phyloP scores from a whole-genome alignment of 1,284 basidiomycete genomes.

The Irpex lacteus region DNA sequence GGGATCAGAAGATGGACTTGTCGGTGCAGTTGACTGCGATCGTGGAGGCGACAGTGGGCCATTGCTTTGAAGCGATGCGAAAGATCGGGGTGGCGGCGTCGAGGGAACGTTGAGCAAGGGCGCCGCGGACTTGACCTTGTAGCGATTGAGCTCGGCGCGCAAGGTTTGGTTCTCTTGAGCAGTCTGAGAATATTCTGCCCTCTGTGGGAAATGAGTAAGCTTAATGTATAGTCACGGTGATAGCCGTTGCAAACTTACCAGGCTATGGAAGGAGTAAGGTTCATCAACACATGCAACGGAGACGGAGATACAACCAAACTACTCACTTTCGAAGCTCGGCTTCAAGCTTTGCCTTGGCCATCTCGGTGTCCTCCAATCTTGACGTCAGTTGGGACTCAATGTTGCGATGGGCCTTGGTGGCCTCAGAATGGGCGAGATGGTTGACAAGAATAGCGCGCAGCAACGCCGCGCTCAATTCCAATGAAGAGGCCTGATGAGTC shows the following conservation, averaged over 20 bases:
- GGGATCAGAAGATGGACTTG: constrained; percentile 13
- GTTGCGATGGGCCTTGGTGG: constrained; percentile 58
- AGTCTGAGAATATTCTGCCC: constrained; percentile 61
- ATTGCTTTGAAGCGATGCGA: constrained; percentile 15
- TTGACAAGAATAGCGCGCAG: constrained; percentile 79
- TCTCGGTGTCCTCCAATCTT: constrained; percentile 62
- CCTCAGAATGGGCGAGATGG: constrained; percentile 72
- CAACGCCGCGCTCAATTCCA: constrained; percentile 51
- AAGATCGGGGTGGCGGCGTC: constrained; percentile 22
- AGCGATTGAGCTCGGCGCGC: constrained; percentile 58
- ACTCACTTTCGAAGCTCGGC: constrained; percentile 60
- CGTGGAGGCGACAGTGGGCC: constrained; percentile 25
- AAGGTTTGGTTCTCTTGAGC: constrained; percentile 66
- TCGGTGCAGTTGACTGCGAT: constrained; percentile 22
- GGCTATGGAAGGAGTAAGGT: constrained; percentile 34
- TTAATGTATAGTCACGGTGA: constrained; percentile 13
- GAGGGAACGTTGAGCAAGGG: constrained; percentile 21
- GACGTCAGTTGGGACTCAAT: constrained; percentile 58
- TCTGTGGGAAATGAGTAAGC: constrained; percentile 34
- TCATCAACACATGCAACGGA: constrained; percentile 14
- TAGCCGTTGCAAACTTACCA: constrained; percentile 41
- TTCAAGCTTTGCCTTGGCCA: constrained; percentile 56
- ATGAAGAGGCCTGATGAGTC: constrained; percentile 49
- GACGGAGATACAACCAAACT: not conserved
- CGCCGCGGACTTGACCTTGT: constrained; percentile 23